Conservation (phyloP, 495 filamentous ascomycete species). For the Jackrogersella minutella region DNA sequence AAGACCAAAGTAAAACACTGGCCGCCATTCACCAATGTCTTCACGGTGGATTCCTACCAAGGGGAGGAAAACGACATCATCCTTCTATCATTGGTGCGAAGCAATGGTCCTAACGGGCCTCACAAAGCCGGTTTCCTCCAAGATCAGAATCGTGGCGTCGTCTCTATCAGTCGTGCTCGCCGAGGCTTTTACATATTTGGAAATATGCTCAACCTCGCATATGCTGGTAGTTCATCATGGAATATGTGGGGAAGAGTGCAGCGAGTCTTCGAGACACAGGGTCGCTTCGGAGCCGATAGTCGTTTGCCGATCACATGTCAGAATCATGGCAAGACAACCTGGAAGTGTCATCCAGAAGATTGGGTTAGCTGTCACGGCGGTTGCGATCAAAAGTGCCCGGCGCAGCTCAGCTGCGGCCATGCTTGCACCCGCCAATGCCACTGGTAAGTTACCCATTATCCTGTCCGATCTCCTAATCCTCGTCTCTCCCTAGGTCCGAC, state of each 20-base stretch:
- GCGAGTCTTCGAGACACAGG: conserved; percentile 44
- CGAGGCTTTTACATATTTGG: conserved; percentile 90
- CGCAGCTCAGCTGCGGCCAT: conserved; percentile 53
- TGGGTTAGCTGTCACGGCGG: conserved; percentile 66
- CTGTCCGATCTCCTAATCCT: neutral
- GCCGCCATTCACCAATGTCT: conserved; percentile 67
- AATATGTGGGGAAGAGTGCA: conserved; percentile 51
- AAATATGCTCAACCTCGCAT: conserved; percentile 65
- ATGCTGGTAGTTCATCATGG: conserved; percentile 46
- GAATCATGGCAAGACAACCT: conserved; percentile 46
- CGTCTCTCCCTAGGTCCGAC: conserved; percentile 8
- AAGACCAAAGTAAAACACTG: conserved; percentile 59
- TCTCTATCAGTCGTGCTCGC: conserved; percentile 87
- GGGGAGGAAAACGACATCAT: conserved; percentile 93
- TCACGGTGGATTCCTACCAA: conserved; percentile 92
- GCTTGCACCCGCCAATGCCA: conserved; percentile 56
- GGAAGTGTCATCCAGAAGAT: conserved; percentile 57
- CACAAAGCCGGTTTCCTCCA: conserved; percentile 68
- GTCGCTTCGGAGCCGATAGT: conserved; percentile 23
- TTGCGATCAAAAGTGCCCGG: conserved; percentile 61
- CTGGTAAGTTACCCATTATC: conserved; percentile 44
- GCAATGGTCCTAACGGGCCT: conserved; percentile 43
- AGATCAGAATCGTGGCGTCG: conserved; percentile 82
- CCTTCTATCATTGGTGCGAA: conserved; percentile 84
- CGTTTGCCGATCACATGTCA: conserved; percentile 53